phyloP scores from a whole-genome alignment of 305 asterid genomes.

The Nicotiana rustica region DNA sequence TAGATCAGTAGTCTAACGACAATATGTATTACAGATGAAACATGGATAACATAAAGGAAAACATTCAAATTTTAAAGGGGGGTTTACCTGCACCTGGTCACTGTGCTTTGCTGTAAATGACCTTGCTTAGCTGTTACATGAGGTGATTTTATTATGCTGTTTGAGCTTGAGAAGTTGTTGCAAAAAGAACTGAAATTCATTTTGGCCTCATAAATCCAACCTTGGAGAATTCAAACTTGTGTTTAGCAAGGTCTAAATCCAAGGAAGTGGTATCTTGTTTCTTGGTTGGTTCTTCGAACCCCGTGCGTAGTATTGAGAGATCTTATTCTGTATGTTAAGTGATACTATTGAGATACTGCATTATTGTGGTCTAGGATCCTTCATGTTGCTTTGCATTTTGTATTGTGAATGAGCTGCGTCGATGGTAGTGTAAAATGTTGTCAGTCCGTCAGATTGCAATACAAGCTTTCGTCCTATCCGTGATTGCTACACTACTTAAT shows the following conservation, averaged over 20 bases:
- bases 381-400: background rate
- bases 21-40: background rate
- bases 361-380: constrained; percentile 22
- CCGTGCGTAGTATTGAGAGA: background rate
- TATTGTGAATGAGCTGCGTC: constrained; percentile 13
- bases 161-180: background rate
- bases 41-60: background rate
- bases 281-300: background rate
- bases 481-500: no score
- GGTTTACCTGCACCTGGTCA: background rate
- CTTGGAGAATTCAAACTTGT: background rate
- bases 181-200: background rate
- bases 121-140: background rate
- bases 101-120: background rate
- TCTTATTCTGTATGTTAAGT: background rate
- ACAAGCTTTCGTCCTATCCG: background rate
- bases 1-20: background rate
- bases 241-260: background rate
- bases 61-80: background rate
- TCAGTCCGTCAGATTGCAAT: background rate
- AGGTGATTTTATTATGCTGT: background rate
- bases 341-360: background rate
- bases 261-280: background rate
- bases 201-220: constrained; percentile 8
- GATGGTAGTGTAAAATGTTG: background rate